Evolutionary conservation across 2,329 filamentous ascomycete species (phyloP), one percentile per base, ranked within the genome.

Genomic region (Fusarium sp.): DNA sequence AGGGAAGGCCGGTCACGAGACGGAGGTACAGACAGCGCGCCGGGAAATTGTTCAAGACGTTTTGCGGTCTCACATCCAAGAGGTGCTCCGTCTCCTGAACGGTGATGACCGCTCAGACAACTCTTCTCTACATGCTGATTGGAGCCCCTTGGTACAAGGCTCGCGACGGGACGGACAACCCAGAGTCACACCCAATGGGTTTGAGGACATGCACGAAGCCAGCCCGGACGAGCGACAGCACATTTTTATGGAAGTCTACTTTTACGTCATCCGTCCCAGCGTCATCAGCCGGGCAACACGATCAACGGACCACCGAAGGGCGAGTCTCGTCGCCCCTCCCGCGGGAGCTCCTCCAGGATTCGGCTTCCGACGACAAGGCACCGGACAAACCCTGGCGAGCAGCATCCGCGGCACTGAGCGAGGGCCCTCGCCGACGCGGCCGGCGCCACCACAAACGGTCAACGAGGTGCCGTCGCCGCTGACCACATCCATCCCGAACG

Each of bases 171-270:
- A 75, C 6, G 70, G 35, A 3, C 70, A 57, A 25, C 54, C 67
- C 6, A 70, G 76, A n/a, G 57, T 65, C 5, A 70, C 76, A 11
- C 72, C 66, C 14, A 72, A 67, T 2, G 76, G 77, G 5, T 87
- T 89, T 35, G 82, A 85, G 16, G 84, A 87, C 13, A 85, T 90
- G 37, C 83, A 85, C 64, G 80, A 84, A 11, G 85, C 85, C 0
- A 82, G 84, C 14, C 85, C 87, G 0, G 87, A 88, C 30, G 83
- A 87, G 18, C 84, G 87, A 37, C 87, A 90, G 70, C 79, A 84
- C 25, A 82, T 82, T 13, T 84, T 90, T n/a, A 85, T 90, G 82
- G 80, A 85, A 4, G 85, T 88, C 2, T 90, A 90, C 76, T 90
- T 89, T 71, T 72, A 82, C 13, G 76, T 81, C 1, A 82, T 90